Conservation (phyloP, 345 rosid genomes). For the Eutrema yunnanense region DNA sequence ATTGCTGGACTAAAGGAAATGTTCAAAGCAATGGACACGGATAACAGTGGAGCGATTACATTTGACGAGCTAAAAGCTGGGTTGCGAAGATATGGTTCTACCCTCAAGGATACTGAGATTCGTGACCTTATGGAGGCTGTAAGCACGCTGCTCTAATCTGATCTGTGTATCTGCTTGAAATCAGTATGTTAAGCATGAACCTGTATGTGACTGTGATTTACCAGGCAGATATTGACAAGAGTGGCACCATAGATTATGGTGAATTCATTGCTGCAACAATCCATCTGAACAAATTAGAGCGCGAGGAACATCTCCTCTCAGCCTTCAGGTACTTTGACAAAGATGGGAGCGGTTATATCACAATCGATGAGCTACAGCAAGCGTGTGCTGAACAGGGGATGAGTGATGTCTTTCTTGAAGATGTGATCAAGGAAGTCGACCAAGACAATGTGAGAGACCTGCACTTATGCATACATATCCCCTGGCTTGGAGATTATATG, state of each 20-base stretch:
- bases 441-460: slow-evolving; percentile 79
- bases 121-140: slow-evolving; percentile 98
- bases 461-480: background rate
- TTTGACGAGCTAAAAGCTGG: slow-evolving; percentile 98
- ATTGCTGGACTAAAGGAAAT: slow-evolving; percentile 95
- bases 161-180: slow-evolving; percentile 4
- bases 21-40: slow-evolving; percentile 94
- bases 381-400: slow-evolving; percentile 91
- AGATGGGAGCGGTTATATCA: slow-evolving; percentile 93
- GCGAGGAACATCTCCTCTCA: slow-evolving; percentile 96
- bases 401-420: slow-evolving; percentile 84
- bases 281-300: slow-evolving; percentile 90
- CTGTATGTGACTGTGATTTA: slow-evolving; percentile 11
- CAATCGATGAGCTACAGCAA: slow-evolving; percentile 94
- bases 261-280: slow-evolving; percentile 97
- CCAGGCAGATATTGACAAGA: slow-evolving; percentile 98
- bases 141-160: slow-evolving; percentile 30
- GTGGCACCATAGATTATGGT: slow-evolving; percentile 92
- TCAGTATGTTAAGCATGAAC: background rate
- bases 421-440: slow-evolving; percentile 90
- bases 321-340: slow-evolving; percentile 94
- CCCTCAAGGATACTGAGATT: slow-evolving; percentile 91
- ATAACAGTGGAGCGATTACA: slow-evolving; percentile 93
- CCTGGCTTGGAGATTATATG: background rate
- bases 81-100: slow-evolving; percentile 90